Evolutionary conservation across 805 yeast genomes (phyloP).

Genomic region (Saccharomycopsis fermentans): DNA sequence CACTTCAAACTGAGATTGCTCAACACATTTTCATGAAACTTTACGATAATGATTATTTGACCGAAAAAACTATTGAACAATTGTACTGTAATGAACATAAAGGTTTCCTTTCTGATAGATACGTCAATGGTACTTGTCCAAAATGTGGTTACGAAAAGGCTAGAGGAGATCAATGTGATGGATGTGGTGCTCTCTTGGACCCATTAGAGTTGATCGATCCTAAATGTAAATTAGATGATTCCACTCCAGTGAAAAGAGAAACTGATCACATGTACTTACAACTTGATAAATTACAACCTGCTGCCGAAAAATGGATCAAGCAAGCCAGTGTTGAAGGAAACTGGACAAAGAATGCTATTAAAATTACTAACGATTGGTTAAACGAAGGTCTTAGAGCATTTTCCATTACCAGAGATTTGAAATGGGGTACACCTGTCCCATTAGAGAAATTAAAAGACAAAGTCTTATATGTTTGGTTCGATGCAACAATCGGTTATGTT

Average conservation of each 20-base stretch:
- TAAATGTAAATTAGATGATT: slow-evolving; percentile 84
- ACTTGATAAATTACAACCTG: slow-evolving; percentile 75
- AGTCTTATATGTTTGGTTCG: slow-evolving; percentile 97
- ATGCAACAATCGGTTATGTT: slow-evolving; percentile 94
- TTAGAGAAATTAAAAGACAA: slow-evolving; percentile 74
- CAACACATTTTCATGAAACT: slow-evolving; percentile 82
- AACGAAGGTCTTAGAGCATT: slow-evolving; percentile 88
- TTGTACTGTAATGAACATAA: slow-evolving; percentile 84
- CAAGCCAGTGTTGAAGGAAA: slow-evolving; percentile 59
- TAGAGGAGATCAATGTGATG: slow-evolving; percentile 98
- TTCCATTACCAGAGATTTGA: slow-evolving; percentile 93
- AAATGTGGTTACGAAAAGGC: slow-evolving; percentile 93
- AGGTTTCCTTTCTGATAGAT: slow-evolving; percentile 91
- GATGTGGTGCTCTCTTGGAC: slow-evolving; percentile 81
- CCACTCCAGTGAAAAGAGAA: slow-evolving; percentile 68
- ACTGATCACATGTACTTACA: slow-evolving; percentile 81
- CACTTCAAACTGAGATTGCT: slow-evolving; percentile 84
- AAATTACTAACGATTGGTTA: slow-evolving; percentile 88
- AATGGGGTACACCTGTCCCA: slow-evolving; percentile 99
- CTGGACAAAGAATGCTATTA: slow-evolving; percentile 88
- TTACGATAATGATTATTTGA: slow-evolving; percentile 66
- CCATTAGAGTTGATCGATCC: slow-evolving; percentile 93
- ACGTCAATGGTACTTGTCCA: slow-evolving; percentile 96
- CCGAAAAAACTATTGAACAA: slow-evolving; percentile 82
- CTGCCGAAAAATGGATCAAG: slow-evolving; percentile 61